Percentiles rank a stretch among this genome's conserved stretches.
These are phyloP conservation scores for Pichia occidentalis DNA, from an alignment of 805 yeast genomes.

Conservation along the genomic window DNA sequence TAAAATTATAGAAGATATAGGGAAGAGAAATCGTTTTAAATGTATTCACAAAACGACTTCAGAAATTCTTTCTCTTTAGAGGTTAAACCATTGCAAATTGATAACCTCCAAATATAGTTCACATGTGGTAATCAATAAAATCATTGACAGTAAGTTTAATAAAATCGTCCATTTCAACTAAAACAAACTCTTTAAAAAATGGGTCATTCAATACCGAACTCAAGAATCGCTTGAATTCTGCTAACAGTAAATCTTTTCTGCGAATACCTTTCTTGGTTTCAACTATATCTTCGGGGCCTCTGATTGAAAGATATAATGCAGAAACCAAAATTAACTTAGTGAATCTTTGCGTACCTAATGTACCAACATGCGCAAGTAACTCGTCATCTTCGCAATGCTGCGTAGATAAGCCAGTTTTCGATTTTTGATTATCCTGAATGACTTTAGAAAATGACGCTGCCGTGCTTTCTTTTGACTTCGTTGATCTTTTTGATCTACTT, in stretches of 20 bases:
- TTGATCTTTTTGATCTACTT: background rate
- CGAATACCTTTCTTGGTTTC: conserved; percentile 13
- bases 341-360: conserved; percentile 15
- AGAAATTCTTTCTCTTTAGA: no score
- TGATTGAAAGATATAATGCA: conserved; percentile 15
- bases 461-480: no score
- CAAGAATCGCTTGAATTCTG: conserved; percentile 27
- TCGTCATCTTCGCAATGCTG: conserved; percentile 8
- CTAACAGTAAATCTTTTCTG: conserved; percentile 21
- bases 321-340: conserved; percentile 17
- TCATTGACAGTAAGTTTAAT: conserved; percentile 28
- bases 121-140: conserved; percentile 29
- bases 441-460: background rate
- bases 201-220: conserved; percentile 23
- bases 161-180: conserved; percentile 26
- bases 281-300: conserved; percentile 16
- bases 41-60: no score
- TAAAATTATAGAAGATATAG: no score
- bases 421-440: background rate
- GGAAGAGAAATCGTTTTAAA: no score
- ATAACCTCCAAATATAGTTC: no score
- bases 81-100: no score
- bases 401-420: conserved; percentile 2
- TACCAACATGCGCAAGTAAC: conserved; percentile 7
- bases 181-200: conserved; percentile 21